Base-by-base conservation (phyloP, 140 eudicot species). In the Oenanthe javanica region DNA sequence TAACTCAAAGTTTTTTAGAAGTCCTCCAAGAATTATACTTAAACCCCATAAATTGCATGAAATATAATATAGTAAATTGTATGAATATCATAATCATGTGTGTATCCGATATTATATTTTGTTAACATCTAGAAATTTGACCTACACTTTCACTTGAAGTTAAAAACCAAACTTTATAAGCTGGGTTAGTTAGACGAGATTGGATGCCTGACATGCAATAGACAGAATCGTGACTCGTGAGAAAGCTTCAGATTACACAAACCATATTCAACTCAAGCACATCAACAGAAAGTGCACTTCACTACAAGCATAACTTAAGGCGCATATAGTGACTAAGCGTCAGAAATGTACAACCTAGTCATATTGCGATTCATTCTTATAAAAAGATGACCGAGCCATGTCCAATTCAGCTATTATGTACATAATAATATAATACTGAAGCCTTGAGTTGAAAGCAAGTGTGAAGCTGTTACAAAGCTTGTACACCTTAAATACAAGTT, bases 1-100 rank as follows among this genome's bases (percentile, higher is more conserved):
- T 25, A 2, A 57, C 14, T 74, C 31, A 2, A 16, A 14, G 66
- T 10, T 47, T 9, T 5, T 59, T 36, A 63, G 46, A 72, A 77
- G 64, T 73, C 79, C 78, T 21, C 8, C 23, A 43, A 78, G 54
- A 78, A n/a, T n/a, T 47, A 66, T 82, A 74, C 61, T 77, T 31
- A 31, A 31, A 31, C 31, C 31, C 40, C 55, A 51, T 25, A 31
- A 43, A 23, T 64, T 10, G 46, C 42, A 45, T 15, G 25, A n/a
- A 50, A 63, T 38, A 23, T 46, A 14, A 63, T 45, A 16, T 50
- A 31, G 15, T 46, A 36, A 66, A n/a, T 4, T 74, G 77, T 36
- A 31, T 66, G 77, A 21, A 61, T 23, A 67, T 9, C 15, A 49
- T 55, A 18, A 63, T 63, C 46, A 31, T 67, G 18, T 15, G 31